Percentiles rank a stretch among this genome's conserved stretches.
Conservation (phyloP, 129 eudicot genomes). For the Helichrysum umbraculigerum region DNA sequence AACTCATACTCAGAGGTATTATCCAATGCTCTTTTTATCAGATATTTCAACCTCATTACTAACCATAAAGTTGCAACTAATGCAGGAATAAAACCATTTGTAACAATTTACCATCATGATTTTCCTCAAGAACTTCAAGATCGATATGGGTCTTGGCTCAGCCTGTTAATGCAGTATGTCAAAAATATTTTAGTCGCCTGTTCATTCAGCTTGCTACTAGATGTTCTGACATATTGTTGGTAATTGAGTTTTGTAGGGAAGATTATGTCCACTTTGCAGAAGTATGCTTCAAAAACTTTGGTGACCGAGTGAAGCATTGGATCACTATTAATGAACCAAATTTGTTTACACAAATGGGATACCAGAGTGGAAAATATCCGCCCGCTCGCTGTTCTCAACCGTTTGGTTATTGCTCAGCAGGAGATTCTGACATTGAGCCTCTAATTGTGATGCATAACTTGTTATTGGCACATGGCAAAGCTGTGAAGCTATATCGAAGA, state of each 20-base stretch:
- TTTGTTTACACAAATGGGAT: slow-evolving; percentile 46
- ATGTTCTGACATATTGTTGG: background rate
- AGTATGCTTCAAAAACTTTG: slow-evolving; percentile 65
- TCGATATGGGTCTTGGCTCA: slow-evolving; percentile 77
- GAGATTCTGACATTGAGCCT: slow-evolving; percentile 80
- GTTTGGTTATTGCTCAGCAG: slow-evolving; percentile 65
- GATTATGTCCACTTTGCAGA: slow-evolving; percentile 71
- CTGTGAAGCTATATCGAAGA: slow-evolving; percentile 54
- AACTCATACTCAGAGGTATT: slow-evolving; percentile 59
- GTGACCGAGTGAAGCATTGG: slow-evolving; percentile 85
- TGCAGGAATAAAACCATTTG: slow-evolving; percentile 75
- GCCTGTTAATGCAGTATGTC: slow-evolving; percentile 79
- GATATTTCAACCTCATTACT: background rate
- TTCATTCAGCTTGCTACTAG: background rate
- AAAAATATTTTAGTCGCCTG: background rate
- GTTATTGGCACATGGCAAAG: slow-evolving; percentile 82
- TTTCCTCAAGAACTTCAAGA: slow-evolving; percentile 82
- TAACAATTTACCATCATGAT: slow-evolving; percentile 73
- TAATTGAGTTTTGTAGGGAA: slow-evolving; percentile 44
- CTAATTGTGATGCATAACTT: slow-evolving; percentile 64
- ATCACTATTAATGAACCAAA: slow-evolving; percentile 84
- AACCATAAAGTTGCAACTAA: slow-evolving; percentile 9
- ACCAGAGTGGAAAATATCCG: slow-evolving; percentile 52
- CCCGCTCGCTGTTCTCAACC: slow-evolving; percentile 83
- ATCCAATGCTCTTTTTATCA: background rate